phyloP scores from a whole-genome alignment of 2,329 filamentous ascomycete species.

The Grosmannia clavigera region DNA sequence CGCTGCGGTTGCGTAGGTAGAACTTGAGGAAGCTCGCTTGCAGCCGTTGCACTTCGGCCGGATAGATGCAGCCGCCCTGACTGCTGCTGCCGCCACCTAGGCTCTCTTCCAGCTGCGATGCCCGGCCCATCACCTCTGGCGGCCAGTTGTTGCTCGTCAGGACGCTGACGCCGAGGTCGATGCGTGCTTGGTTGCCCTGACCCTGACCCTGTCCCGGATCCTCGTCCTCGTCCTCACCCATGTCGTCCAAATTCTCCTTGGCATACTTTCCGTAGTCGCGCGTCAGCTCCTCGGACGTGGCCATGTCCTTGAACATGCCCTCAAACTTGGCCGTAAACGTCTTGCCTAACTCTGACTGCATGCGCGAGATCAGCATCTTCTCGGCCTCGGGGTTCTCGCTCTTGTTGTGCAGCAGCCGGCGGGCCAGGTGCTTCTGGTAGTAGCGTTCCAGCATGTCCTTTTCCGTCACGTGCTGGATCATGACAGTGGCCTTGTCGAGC shows the following conservation, averaged over 20 bases:
- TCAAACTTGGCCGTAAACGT: conserved; percentile 89
- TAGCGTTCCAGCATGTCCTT: conserved; percentile 95
- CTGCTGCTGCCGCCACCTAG: conserved; percentile 7
- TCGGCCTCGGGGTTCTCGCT: conserved; percentile 86
- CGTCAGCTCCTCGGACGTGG: conserved; percentile 72
- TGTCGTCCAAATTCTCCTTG: conserved; percentile 32
- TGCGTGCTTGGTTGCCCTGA: conserved; percentile 31
- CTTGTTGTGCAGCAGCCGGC: conserved; percentile 75
- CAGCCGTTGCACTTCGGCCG: conserved; percentile 58
- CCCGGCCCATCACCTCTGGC: conserved; percentile 66
- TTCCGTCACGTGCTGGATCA: conserved; percentile 80
- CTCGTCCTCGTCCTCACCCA: conserved; percentile 19
- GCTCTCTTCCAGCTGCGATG: conserved; percentile 36
- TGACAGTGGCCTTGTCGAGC: conserved; percentile 76
- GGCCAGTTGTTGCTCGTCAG: conserved; percentile 95
- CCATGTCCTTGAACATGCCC: conserved; percentile 96
- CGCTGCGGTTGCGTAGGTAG: conserved; percentile 78
- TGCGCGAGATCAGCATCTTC: conserved; percentile 87
- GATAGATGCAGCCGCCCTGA: conserved; percentile 51
- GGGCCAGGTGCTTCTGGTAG: conserved; percentile 93
- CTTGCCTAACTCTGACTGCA: conserved; percentile 94
- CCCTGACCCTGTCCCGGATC: conserved; percentile 34
- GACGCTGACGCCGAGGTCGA: conserved; percentile 75
- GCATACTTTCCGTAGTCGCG: conserved; percentile 62
- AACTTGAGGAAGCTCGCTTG: conserved; percentile 80